Percentiles rank a stretch among this genome's conserved stretches.
These are phyloP conservation scores for Kuraishia floccosa DNA, from an alignment of 805 yeast species.

Conservation along the genomic window DNA sequence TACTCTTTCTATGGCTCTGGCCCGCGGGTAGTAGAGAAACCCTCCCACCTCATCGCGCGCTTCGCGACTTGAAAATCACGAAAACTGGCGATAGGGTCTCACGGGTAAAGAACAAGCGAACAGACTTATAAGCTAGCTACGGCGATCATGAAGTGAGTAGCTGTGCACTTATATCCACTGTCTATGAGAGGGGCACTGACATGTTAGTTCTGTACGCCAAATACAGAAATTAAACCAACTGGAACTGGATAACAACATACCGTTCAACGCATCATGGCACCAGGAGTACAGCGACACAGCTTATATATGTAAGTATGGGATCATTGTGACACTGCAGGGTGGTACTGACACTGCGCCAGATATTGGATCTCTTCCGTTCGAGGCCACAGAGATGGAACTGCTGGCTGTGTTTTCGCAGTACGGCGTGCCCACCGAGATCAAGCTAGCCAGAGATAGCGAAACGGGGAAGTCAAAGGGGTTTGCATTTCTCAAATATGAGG, in stretches of 20 bases:
- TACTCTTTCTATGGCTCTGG: no score
- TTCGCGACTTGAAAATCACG: no score
- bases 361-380: slow-evolving; percentile 61
- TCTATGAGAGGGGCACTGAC: background rate
- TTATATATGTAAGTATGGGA: slow-evolving; percentile 35
- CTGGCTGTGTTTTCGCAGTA: slow-evolving; percentile 76
- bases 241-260: slow-evolving; percentile 52
- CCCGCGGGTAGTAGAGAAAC: no score
- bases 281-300: slow-evolving; percentile 69
- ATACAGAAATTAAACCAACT: slow-evolving; percentile 50
- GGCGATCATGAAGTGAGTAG: slow-evolving; percentile 7
- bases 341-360: no score
- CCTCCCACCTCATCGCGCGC: no score
- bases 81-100: no score
- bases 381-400: slow-evolving; percentile 65
- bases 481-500: slow-evolving; percentile 76
- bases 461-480: slow-evolving; percentile 64
- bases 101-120: no score
- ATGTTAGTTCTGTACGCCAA: slow-evolving; percentile 13
- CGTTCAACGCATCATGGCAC: slow-evolving; percentile 79
- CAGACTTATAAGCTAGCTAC: no score
- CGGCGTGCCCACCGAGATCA: slow-evolving; percentile 74
- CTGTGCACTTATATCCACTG: background rate
- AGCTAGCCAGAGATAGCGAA: slow-evolving; percentile 52
- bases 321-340: background rate